Conservation (phyloP, 2,329 filamentous ascomycete species). For the Fusarium oxysporum region DNA sequence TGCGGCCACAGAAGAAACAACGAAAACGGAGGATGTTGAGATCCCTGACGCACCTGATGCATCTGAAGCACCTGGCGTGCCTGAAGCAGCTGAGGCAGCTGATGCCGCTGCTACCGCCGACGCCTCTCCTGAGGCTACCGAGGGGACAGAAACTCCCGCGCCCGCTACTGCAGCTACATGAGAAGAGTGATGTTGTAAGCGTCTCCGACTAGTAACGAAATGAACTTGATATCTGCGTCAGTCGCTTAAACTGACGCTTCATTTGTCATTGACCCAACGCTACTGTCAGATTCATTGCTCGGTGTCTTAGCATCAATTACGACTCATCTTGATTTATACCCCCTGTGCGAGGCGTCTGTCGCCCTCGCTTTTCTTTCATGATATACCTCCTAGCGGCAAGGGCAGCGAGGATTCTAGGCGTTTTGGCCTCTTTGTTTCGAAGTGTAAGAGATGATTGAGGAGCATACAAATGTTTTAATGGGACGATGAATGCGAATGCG, state of each 20-base stretch:
- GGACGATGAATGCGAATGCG: constrained; percentile 17
- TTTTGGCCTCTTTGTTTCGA: constrained; percentile 38
- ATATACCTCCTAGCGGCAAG: constrained; percentile 39
- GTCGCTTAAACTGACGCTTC: neutral
- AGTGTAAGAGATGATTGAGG: constrained; percentile 16
- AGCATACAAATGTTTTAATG: constrained; percentile 36
- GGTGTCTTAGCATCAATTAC: constrained; percentile 38
- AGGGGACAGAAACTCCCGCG: constrained; percentile 16
- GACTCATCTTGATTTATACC: constrained; percentile 48
- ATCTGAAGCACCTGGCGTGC: neutral
- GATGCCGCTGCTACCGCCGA: neutral
- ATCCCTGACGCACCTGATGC: constrained; percentile 15
- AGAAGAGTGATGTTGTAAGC: constrained; percentile 17
- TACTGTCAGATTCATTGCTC: constrained; percentile 18
- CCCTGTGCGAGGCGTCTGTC: constrained; percentile 39
- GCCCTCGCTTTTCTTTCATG: constrained; percentile 42
- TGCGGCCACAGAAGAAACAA: constrained; percentile 19
- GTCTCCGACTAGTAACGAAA: neutral
- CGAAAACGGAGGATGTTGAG: constrained; percentile 21
- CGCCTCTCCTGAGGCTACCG: constrained; percentile 9
- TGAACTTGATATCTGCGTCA: neutral
- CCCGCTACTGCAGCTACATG: constrained; percentile 28
- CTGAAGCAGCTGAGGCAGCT: neutral
- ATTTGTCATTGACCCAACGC: neutral
- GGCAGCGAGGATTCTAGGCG: constrained; percentile 38